Conservation (phyloP, 108 stramenopile species). For the Cylindrotheca fusiformis region DNA sequence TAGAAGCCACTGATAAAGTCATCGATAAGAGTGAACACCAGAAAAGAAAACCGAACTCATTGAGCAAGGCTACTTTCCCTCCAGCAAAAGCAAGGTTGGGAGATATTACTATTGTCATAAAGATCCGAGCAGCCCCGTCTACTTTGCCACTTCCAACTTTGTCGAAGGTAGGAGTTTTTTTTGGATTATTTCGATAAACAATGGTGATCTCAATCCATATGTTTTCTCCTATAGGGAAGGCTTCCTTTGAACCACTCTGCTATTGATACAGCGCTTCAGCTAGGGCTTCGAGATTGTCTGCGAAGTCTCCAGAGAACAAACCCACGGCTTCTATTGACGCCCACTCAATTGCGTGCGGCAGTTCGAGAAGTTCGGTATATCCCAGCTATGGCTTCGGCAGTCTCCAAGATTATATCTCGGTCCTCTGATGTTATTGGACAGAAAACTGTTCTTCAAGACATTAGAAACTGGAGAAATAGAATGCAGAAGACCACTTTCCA, state of each 20-base stretch:
- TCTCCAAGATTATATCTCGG: conserved; percentile 47
- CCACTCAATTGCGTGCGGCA: conserved; percentile 53
- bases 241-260: conserved; percentile 71
- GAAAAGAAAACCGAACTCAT: conserved; percentile 24
- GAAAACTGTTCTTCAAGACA: background rate
- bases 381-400: conserved; percentile 55
- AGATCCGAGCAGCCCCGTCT: conserved; percentile 70
- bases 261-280: conserved; percentile 65
- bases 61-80: conserved; percentile 4
- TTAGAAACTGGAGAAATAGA: background rate
- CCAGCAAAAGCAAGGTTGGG: conserved; percentile 75
- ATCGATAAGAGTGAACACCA: conserved; percentile 29
- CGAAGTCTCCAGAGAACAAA: conserved; percentile 68
- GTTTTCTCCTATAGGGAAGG: conserved; percentile 60
- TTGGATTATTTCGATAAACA: too few relatives aligned
- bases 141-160: conserved; percentile 78
- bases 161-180: conserved; percentile 53
- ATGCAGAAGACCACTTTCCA: too few relatives aligned
- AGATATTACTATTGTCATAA: conserved; percentile 60
- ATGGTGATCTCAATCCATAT: too few relatives aligned
- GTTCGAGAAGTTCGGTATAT: conserved; percentile 74
- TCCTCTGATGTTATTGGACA: background rate
- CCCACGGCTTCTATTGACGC: conserved; percentile 64
- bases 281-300: conserved; percentile 58
- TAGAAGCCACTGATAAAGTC: background rate